Evolutionary conservation across 2,329 filamentous ascomycete genomes (phyloP), one percentile per base, ranked within the genome.

Genomic region (Berkeleyomyces rouxiae): DNA sequence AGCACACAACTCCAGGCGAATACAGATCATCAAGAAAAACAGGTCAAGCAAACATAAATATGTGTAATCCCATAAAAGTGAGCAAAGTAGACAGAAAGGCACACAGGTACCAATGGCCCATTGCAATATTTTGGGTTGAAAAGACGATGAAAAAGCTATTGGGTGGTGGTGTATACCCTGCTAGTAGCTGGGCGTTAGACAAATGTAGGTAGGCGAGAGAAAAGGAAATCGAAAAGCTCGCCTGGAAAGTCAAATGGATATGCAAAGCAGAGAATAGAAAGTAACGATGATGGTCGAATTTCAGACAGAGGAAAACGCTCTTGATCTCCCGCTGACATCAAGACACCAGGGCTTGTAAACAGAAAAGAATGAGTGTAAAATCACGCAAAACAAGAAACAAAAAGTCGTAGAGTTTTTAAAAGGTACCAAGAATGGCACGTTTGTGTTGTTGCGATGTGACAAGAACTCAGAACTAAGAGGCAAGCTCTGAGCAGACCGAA

Each of bases 1-100:
- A 59, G 43, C 42, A 61, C 37, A 11, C 59, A 62, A 62, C 47
- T 43, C 44, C 46, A 61, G 37, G 16, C 47, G 31, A 60, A 47
- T 10, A 59, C 36, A 47, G 6, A 58, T 43, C 47, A 53, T 7
- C 16, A 16, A 13, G 42, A 37, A 10, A 16, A 57, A 51, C 5
- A 60, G 57, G 55, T 46, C 36, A 59, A 47, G 57, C n/a, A 60
- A 46, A 60, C 13, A 40, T 10, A 49, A 31, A 33, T 33, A 53
- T 59, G 23, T 23, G 23, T 23, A 23, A 23, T 23, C 23, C 23
- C 23, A 23, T 23, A 23, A 44, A 55, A 49, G n/a, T 9, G 44
- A 47, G 39, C 59, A 51, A 59, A 51, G 39, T 33, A 36, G 31
- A 49, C 39, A 59, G 11, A 63, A 62, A 39, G 57, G 39, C 39